Conservation (phyloP, 164 flowering plant genomes). For the Vitis labrusca region DNA sequence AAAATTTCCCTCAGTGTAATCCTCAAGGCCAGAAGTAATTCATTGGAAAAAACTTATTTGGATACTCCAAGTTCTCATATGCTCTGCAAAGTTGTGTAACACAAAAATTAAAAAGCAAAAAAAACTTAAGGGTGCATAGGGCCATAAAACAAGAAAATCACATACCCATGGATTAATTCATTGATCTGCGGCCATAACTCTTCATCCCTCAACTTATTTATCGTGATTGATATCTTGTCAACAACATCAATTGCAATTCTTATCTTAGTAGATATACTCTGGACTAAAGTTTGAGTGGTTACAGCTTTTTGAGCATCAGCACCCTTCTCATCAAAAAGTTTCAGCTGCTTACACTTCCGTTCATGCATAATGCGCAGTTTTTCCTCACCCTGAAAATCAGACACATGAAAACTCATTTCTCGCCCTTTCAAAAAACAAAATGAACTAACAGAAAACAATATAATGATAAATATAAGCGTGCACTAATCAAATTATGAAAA, state of each 20-base stretch:
- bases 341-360: conserved; percentile 32
- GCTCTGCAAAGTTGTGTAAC: too few relatives aligned
- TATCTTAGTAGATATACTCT: conserved; percentile 23
- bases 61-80: too few relatives aligned
- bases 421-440: too few relatives aligned
- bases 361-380: conserved; percentile 25
- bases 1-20: too few relatives aligned
- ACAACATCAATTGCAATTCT: conserved; percentile 33
- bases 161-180: conserved; percentile 30
- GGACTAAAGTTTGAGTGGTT: conserved; percentile 10
- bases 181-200: conserved; percentile 33
- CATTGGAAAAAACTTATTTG: too few relatives aligned
- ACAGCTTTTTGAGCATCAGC: conserved; percentile 26
- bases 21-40: too few relatives aligned
- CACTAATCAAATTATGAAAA: too few relatives aligned
- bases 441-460: too few relatives aligned
- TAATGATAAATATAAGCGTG: too few relatives aligned
- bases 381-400: conserved; percentile 35
- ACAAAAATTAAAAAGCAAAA: not conserved
- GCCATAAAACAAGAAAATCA: not conserved
- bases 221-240: conserved; percentile 28
- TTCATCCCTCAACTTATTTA: conserved; percentile 34
- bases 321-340: conserved; percentile 20
- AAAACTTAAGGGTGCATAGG: not conserved
- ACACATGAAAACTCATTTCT: not conserved